Conservation (phyloP, 2,329 filamentous ascomycete species). For the Calonectria leucothoes region DNA sequence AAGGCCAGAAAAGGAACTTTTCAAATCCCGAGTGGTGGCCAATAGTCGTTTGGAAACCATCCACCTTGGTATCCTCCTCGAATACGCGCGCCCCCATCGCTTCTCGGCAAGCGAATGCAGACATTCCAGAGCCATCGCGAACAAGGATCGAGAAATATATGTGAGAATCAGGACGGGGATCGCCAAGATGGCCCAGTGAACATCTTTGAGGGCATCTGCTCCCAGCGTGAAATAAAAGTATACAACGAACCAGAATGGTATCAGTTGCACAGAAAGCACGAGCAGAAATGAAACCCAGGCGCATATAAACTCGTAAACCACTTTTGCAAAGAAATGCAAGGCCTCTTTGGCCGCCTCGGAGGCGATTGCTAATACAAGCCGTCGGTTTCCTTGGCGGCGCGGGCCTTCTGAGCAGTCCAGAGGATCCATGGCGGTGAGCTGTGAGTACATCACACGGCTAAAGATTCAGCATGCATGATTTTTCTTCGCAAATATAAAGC, state of each 20-base stretch:
- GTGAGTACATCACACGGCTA: background rate
- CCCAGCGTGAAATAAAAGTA: background rate
- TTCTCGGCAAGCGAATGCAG: constrained; percentile 3
- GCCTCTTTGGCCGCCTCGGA: constrained; percentile 9
- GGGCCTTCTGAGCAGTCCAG: background rate
- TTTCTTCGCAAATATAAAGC: background rate
- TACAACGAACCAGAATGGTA: background rate
- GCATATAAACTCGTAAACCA: background rate
- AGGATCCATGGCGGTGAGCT: background rate
- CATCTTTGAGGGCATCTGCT: background rate
- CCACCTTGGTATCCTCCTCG: constrained; percentile 11
- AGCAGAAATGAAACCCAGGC: background rate
- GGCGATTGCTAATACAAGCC: constrained; percentile 1
- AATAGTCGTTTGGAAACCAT: constrained; percentile 2
- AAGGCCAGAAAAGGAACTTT: background rate
- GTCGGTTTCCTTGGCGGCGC: background rate
- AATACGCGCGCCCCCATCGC: constrained; percentile 16
- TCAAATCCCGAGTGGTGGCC: background rate
- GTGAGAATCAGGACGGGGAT: background rate
- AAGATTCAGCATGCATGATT: background rate
- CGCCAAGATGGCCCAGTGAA: background rate
- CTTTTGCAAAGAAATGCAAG: background rate
- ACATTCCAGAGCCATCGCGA: background rate
- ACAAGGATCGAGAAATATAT: background rate
- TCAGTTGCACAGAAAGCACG: background rate